These are phyloP conservation scores for Metarhizium guizhouense DNA, from an alignment of 2,329 filamentous ascomycete species.

Conservation along the genomic window DNA sequence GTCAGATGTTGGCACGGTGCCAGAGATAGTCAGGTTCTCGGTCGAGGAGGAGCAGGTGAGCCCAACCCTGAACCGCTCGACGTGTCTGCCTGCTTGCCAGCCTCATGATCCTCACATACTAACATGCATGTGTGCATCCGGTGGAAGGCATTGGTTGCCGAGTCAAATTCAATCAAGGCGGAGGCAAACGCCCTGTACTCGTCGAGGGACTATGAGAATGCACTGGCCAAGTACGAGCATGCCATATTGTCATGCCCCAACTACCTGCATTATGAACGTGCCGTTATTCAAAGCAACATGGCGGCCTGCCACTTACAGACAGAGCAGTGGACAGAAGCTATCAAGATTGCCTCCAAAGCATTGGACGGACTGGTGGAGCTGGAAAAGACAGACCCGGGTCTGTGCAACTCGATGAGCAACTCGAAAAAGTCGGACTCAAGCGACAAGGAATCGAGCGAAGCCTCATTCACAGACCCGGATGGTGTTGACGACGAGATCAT, in stretches of 20 bases:
- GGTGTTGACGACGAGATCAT: constrained; percentile 49
- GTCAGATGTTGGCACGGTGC: constrained; percentile 7
- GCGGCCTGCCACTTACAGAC: constrained; percentile 82
- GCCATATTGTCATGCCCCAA: constrained; percentile 71
- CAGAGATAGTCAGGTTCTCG: constrained; percentile 31
- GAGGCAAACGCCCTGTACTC: constrained; percentile 75
- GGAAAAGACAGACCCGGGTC: constrained; percentile 24
- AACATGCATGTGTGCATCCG: neutral
- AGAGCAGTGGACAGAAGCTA: constrained; percentile 74
- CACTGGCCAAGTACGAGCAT: constrained; percentile 74
- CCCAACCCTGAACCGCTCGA: neutral
- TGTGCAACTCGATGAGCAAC: constrained; percentile 1
- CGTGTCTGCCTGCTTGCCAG: neutral
- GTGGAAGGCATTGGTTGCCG: constrained; percentile 53
- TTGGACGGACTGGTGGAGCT: constrained; percentile 64
- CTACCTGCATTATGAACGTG: constrained; percentile 81
- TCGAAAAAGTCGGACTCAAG: constrained; percentile 30
- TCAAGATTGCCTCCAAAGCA: constrained; percentile 63
- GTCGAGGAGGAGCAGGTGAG: constrained; percentile 48
- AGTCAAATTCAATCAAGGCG: constrained; percentile 65
- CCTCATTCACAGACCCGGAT: constrained; percentile 27
- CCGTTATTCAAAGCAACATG: constrained; percentile 81
- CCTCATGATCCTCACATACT: neutral
- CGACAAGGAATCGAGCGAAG: neutral
- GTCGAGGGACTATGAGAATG: constrained; percentile 61